A percentile compares a stretch with the other conserved stretches of the same genome.
phyloP scores from a whole-genome alignment of 2,329 filamentous ascomycete species.

The Gaeumannomyces tritici region DNA sequence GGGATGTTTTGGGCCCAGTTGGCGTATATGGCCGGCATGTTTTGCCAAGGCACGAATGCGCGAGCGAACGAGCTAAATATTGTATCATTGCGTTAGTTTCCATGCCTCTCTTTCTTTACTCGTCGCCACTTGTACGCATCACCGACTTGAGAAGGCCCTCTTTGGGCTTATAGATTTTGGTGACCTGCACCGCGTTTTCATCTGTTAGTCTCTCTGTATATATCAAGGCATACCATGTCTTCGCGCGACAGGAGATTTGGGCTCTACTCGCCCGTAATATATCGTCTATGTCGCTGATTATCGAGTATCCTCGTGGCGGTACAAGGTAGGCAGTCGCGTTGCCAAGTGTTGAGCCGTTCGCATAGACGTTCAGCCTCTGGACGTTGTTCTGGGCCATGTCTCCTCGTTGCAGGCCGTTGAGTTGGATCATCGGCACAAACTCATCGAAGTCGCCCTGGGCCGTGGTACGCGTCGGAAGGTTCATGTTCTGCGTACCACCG shows the following conservation, averaged over 20 bases:
- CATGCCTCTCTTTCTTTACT: no score
- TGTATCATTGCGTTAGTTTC: no score
- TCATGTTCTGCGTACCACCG: conserved; percentile 35
- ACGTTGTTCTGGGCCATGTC: conserved; percentile 52
- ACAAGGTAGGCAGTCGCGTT: conserved; percentile 73
- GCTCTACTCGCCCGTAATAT: conserved; percentile 51
- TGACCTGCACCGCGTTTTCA: conserved; percentile 19
- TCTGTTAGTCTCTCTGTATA: no score
- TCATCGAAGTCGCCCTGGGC: conserved; percentile 43
- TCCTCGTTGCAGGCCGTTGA: conserved; percentile 44
- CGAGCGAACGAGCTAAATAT: conserved; percentile 66
- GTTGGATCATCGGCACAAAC: conserved; percentile 52
- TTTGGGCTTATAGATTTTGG: conserved; percentile 68
- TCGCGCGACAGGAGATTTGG: no score
- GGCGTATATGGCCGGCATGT: conserved; percentile 71
- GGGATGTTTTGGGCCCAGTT: conserved; percentile 62
- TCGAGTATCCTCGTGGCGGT: conserved; percentile 57
- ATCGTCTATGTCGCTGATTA: conserved; percentile 72
- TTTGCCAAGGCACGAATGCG: conserved; percentile 61
- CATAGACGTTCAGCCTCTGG: conserved; percentile 60
- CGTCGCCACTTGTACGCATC: no score
- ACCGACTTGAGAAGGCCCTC: conserved; percentile 70
- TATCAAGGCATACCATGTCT: no score
- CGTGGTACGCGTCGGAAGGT: conserved; percentile 4
- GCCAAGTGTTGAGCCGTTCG: conserved; percentile 53